Conservation (phyloP, 2,329 filamentous ascomycete species). For the Diaporthe aspalathi region DNA sequence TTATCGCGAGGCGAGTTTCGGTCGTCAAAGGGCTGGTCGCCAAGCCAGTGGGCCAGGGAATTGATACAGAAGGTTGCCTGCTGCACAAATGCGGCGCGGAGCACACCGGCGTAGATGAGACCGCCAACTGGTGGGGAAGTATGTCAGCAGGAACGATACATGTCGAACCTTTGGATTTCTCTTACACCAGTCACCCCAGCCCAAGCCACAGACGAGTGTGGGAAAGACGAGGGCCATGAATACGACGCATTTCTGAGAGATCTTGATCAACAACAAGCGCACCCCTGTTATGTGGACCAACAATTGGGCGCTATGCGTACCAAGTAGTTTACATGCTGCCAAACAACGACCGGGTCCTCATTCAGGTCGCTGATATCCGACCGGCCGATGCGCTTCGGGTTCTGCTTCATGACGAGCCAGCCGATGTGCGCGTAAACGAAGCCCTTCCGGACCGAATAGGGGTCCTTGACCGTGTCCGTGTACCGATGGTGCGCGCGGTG, state of each 20-base stretch:
- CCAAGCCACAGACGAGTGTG: slow-evolving; percentile 78
- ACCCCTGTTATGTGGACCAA: too few relatives aligned
- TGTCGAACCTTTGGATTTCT: fast-evolving
- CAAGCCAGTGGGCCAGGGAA: slow-evolving; percentile 90
- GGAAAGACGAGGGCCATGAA: slow-evolving; percentile 83
- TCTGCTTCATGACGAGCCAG: slow-evolving; percentile 95
- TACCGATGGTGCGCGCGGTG: slow-evolving; percentile 92
- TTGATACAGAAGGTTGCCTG: slow-evolving; percentile 95
- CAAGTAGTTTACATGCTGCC: slow-evolving; percentile 89
- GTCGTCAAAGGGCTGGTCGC: slow-evolving; percentile 92
- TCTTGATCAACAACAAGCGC: neutral
- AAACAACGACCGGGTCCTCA: slow-evolving; percentile 85
- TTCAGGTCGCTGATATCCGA: slow-evolving; percentile 91
- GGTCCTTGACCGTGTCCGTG: slow-evolving; percentile 92
- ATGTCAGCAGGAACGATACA: neutral
- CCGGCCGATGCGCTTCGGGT: slow-evolving; percentile 87
- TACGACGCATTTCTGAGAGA: slow-evolving; percentile 71
- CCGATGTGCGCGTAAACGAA: slow-evolving; percentile 85
- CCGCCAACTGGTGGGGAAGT: slow-evolving; percentile 63
- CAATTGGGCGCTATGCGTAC: neutral
- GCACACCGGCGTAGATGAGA: slow-evolving; percentile 85
- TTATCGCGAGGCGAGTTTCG: slow-evolving; percentile 91
- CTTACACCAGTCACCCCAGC: slow-evolving; percentile 79
- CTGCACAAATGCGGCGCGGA: slow-evolving; percentile 90
- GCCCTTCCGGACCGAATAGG: slow-evolving; percentile 90